phyloP scores from a whole-genome alignment of 306 rosid genomes.

The Ammopiptanthus mongolicus region DNA sequence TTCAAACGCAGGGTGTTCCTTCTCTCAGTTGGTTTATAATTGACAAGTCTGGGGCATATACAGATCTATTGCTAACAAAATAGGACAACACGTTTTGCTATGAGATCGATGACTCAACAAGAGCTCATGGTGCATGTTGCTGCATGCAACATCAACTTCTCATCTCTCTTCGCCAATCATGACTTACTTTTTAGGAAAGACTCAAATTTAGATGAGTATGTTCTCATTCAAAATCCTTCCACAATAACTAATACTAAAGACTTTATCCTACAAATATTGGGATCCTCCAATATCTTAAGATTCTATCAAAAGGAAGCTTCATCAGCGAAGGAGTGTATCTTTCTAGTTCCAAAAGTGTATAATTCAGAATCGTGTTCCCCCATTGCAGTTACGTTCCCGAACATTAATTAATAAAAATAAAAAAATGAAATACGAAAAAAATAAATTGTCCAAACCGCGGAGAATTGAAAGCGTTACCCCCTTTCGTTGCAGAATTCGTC shows the following conservation, averaged over 20 bases:
- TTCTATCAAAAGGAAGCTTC: too few species aligned
- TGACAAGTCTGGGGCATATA: too few species aligned
- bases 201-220: not conserved
- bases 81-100: not conserved
- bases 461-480: conserved; percentile 26
- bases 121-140: not conserved
- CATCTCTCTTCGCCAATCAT: not conserved
- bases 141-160: not conserved
- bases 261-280: too few species aligned
- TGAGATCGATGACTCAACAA: not conserved
- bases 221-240: not conserved
- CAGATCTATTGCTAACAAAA: not conserved
- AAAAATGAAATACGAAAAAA: not conserved
- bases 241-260: not conserved
- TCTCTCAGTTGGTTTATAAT: too few species aligned
- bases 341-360: conserved; percentile 16
- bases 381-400: conserved; percentile 23
- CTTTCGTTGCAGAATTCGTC: conserved; percentile 3
- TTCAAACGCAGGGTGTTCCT: too few species aligned
- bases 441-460: conserved; percentile 26
- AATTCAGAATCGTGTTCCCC: conserved; percentile 65
- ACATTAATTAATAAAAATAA: not conserved
- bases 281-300: too few species aligned
- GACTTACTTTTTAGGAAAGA: not conserved
- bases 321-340: not conserved